phyloP scores from a whole-genome alignment of 2,329 filamentous ascomycete genomes.

The Pestalotiopsis sp. region DNA sequence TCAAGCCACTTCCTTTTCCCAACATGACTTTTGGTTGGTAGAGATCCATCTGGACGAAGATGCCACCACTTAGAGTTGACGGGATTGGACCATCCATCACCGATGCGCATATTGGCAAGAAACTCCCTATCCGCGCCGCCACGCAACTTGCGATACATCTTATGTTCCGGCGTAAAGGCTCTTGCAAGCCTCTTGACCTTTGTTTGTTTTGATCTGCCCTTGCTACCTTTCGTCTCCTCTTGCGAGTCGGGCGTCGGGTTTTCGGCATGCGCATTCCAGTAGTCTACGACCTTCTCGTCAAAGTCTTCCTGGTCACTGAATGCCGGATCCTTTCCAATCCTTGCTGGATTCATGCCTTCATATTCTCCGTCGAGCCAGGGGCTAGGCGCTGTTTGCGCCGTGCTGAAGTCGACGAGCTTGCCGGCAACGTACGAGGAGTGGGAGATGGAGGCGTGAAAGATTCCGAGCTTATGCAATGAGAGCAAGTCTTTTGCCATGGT shows the following conservation, averaged over 20 bases:
- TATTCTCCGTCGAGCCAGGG: not conserved
- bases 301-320: not conserved
- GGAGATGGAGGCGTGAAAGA: not conserved
- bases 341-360: not conserved
- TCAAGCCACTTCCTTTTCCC: not conserved
- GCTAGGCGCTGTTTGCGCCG: not conserved
- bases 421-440: not conserved
- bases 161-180: not conserved
- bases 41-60: not conserved
- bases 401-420: not conserved
- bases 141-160: not conserved
- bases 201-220: not conserved
- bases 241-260: not conserved
- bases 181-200: not conserved
- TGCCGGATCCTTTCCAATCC: slow-evolving; percentile 1
- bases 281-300: slow-evolving; percentile 1
- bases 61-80: not conserved
- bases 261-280: not conserved
- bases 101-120: not conserved
- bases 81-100: slow-evolving; percentile 4
- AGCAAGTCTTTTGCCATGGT: not conserved
- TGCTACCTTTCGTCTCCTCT: not conserved
- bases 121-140: not conserved
- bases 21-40: not conserved
- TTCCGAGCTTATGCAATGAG: not conserved